Conservation (phyloP, 1,284 basidiomycete genomes). For the Ganoderma leucocontextum region DNA sequence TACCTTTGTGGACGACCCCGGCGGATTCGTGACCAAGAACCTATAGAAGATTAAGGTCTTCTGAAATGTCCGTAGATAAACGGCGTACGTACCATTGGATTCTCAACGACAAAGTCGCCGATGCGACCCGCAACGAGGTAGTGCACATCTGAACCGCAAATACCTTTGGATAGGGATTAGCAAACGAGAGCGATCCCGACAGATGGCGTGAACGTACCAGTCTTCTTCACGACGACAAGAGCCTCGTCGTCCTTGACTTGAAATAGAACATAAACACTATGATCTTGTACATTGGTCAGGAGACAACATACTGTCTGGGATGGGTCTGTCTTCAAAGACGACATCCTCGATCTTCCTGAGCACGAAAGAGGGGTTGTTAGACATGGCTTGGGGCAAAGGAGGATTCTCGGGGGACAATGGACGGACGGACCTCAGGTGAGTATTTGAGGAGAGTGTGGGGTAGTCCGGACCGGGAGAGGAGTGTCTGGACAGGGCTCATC, state of each 20-base stretch:
- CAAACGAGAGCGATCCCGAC: slow-evolving; percentile 7
- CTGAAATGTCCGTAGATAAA: neutral
- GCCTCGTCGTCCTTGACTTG: slow-evolving; percentile 82
- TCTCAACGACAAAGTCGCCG: slow-evolving; percentile 78
- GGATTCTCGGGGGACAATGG: slow-evolving; percentile 20
- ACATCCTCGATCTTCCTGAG: slow-evolving; percentile 78
- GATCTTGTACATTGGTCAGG: slow-evolving; percentile 15
- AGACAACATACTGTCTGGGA: slow-evolving; percentile 70
- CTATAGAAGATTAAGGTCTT: slow-evolving; percentile 39
- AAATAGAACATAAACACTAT: slow-evolving; percentile 13
- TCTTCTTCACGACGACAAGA: slow-evolving; percentile 92
- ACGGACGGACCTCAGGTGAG: slow-evolving; percentile 8
- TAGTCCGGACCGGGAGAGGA: slow-evolving; percentile 33
- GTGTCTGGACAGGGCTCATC: slow-evolving; percentile 31
- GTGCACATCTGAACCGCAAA: slow-evolving; percentile 92
- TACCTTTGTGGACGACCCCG: slow-evolving; percentile 63
- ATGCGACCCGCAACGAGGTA: slow-evolving; percentile 81
- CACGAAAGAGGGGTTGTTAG: slow-evolving; percentile 84
- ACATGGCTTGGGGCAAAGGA: slow-evolving; percentile 51
- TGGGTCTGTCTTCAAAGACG: slow-evolving; percentile 78
- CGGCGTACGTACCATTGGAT: slow-evolving; percentile 69
- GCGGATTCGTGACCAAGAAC: slow-evolving; percentile 75
- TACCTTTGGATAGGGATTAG: slow-evolving; percentile 57
- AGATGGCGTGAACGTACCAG: slow-evolving; percentile 58
- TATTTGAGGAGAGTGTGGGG: slow-evolving; percentile 32